These are phyloP conservation scores for Tieghemostelium lacteum DNA, from an alignment of 78 protist genomes.

Conservation along the genomic window DNA sequence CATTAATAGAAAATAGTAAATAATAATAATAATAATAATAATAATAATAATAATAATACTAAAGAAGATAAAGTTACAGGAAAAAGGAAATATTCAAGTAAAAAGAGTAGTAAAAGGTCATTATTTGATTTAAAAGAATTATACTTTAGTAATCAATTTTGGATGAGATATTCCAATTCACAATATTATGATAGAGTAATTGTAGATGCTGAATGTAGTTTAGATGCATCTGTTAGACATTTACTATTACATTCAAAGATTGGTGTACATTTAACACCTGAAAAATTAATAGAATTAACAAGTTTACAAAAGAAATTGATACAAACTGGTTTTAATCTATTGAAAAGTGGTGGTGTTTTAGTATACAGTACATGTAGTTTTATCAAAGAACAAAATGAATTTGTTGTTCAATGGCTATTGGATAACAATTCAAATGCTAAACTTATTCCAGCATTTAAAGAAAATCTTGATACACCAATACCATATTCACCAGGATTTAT, in stretches of 20 bases:
- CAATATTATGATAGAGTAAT: slow-evolving; percentile 81
- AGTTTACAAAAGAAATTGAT: slow-evolving; percentile 66
- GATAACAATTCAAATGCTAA: slow-evolving; percentile 16
- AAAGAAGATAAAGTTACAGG: too few species aligned
- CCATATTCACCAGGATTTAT: slow-evolving; percentile 55
- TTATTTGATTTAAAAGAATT: slow-evolving; percentile 41
- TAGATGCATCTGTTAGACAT: slow-evolving; percentile 84
- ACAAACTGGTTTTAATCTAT: slow-evolving; percentile 55
- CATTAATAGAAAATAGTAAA: neutral
- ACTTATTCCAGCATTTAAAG: slow-evolving; percentile 43
- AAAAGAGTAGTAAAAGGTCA: slow-evolving; percentile 2
- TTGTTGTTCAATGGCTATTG: slow-evolving; percentile 62
- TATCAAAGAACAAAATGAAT: slow-evolving; percentile 79
- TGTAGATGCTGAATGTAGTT: slow-evolving; percentile 91
- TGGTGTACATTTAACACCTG: slow-evolving; percentile 33
- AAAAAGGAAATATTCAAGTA: neutral
- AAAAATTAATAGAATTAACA: slow-evolving; percentile 16
- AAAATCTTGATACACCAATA: neutral
- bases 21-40: neutral
- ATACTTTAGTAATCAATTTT: slow-evolving; percentile 45
- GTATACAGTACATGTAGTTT: slow-evolving; percentile 84
- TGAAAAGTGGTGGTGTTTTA: slow-evolving; percentile 77
- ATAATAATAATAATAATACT: neutral
- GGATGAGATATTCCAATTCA: slow-evolving; percentile 41
- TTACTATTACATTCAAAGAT: slow-evolving; percentile 36